Evolutionary conservation across 352 stramenopile species (phyloP), one percentile per base, ranked within the genome.

Genomic region (Pythium myriotylum): DNA sequence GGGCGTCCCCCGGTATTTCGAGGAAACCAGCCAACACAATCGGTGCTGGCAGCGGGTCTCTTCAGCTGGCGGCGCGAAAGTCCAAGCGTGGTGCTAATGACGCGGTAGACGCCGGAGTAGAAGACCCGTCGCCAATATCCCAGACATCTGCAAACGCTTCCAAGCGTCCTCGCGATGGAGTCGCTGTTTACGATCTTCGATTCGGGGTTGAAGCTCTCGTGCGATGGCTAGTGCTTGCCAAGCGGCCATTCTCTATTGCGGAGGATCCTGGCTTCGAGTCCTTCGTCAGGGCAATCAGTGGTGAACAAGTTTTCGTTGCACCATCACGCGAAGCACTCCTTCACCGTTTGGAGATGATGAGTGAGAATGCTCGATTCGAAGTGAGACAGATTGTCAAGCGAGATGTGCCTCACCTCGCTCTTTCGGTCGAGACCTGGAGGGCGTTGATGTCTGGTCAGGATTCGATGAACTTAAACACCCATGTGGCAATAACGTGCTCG

Each of bases 341-440:
- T n/a, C 75, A 84, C 50, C 67, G 62, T 6, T 37, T 79, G 20
- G 67, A 77, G 50, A 48, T 81, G 19, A 71, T 70, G 60, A 62
- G 35, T 13, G 75, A 84, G 54, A 73, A 57, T 39, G 50, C 64
- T 12, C 62, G 62, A 37, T 84, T 81, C 27, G 75, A 84, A 22
- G 42, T 63, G 19, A 65, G 59, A 29, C 70, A 84, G 64, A 54
- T 40, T n/a, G 39, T 76, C 26, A 77, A 72, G 52, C 76, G 67
- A 45, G 63, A 81, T 13, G 59, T 68, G 8, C 29, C 23, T 0
- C 46, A 55, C 19, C 70, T 70, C 5, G 58, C 73, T 16, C 59
- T 81, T n/a, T 67, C 70, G 10, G 42, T 40, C 6, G 62, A 73
- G n/a, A 40, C 70, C 6, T 80, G 70, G 75, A 37, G 33, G 2